Evolutionary conservation across 2,329 filamentous ascomycete species (phyloP).

Genomic region (Tympanopsis confertula): DNA sequence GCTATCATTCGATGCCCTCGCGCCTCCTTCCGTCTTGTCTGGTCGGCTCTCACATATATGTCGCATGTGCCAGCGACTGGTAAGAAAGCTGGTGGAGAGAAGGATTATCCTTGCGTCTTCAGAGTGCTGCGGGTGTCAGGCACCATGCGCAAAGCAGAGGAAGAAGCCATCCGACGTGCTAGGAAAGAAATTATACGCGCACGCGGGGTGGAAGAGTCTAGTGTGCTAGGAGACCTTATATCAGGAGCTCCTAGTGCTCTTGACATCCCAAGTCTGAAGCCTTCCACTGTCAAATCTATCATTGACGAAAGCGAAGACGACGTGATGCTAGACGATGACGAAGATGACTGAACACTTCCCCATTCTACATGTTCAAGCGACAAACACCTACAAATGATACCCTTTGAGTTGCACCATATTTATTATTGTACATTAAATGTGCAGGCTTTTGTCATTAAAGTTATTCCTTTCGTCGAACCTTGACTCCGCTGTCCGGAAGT

Average conservation of each 20-base stretch:
- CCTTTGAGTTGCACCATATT: no score
- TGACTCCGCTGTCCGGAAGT: constrained; percentile 53
- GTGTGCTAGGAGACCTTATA: constrained; percentile 14
- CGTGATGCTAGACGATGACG: not conserved
- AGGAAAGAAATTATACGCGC: constrained; percentile 60
- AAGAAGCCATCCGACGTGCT: constrained; percentile 74
- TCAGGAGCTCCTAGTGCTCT: constrained; percentile 11
- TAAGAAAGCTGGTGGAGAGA: constrained; percentile 19
- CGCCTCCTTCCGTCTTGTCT: constrained; percentile 74
- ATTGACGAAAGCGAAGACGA: not conserved
- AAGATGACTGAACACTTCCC: not conserved
- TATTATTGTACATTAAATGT: not conserved
- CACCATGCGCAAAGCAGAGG: constrained; percentile 83
- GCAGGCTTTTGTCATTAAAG: constrained; percentile 22
- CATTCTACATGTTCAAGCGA: not conserved
- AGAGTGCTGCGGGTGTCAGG: constrained; percentile 79
- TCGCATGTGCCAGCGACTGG: constrained; percentile 41
- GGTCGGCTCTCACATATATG: constrained; percentile 79
- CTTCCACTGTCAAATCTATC: not conserved
- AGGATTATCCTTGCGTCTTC: constrained; percentile 61
- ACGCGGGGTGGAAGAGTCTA: constrained; percentile 34
- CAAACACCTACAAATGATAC: no score
- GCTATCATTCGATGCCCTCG: constrained; percentile 80
- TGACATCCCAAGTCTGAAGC: not conserved
- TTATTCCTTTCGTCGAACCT: constrained; percentile 54